A percentile compares a stretch with the other conserved stretches of the same genome.
These are phyloP conservation scores for Penicillium riverlandense DNA, from an alignment of 495 filamentous ascomycete species.

Conservation along the genomic window DNA sequence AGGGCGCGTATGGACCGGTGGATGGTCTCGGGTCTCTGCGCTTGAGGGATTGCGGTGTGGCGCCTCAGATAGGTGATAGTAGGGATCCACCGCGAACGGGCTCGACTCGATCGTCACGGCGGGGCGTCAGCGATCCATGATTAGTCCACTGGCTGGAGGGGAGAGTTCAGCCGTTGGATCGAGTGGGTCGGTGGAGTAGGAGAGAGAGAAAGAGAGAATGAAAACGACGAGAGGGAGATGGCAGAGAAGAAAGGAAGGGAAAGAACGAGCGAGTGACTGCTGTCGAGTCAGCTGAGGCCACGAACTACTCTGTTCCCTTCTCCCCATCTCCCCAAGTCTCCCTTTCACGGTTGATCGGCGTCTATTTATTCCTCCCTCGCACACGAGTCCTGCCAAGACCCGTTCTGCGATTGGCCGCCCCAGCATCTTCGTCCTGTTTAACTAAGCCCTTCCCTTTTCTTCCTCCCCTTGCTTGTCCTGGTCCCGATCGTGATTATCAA, in stretches of 20 bases:
- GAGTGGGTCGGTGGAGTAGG: slow-evolving; percentile 11
- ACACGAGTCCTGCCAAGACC: too few relatives aligned
- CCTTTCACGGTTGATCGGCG: slow-evolving; percentile 3
- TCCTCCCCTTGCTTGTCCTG: not conserved
- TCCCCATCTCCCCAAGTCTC: slow-evolving; percentile 11
- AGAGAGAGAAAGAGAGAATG: not conserved
- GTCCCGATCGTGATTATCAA: too few relatives aligned
- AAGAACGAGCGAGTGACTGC: not conserved
- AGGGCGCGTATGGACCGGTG: too few relatives aligned
- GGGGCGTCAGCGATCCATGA: slow-evolving; percentile 25
- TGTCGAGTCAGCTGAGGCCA: too few relatives aligned
- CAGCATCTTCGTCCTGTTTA: slow-evolving; percentile 1
- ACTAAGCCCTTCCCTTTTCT: slow-evolving; percentile 4
- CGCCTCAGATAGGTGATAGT: too few relatives aligned
- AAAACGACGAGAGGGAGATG: not conserved
- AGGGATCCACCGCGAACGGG: slow-evolving; percentile 8
- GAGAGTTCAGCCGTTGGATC: slow-evolving; percentile 24
- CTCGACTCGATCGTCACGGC: slow-evolving; percentile 22
- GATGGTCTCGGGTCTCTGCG: too few relatives aligned
- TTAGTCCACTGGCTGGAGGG: slow-evolving; percentile 11
- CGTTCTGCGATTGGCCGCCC: too few relatives aligned
- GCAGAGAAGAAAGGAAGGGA: not conserved
- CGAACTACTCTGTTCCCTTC: too few relatives aligned
- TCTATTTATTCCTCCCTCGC: too few relatives aligned
- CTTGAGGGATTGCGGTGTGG: too few relatives aligned